Base-by-base conservation (phyloP, 192 early-diverging fungal genomes). In the Lobosporangium transversale region DNA sequence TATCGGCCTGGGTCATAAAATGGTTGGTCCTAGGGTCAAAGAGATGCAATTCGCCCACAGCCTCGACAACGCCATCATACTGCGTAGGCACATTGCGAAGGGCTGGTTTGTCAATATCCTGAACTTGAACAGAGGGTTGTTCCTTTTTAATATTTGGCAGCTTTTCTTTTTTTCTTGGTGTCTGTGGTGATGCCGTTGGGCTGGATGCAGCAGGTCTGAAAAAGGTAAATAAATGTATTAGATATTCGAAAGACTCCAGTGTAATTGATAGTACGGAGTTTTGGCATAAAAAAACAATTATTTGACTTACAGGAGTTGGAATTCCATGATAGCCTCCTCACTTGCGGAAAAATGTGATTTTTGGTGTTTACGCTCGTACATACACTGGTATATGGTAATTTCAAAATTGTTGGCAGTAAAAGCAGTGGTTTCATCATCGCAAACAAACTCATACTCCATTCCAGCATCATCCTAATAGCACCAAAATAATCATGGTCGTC, bases 11-110 rank as follows among this genome's bases (percentile, higher is more conserved):
- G 18, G 53, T 71, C 59, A 93, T 79, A 53, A 89, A 91, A 12
- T 81, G 76, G 43, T 57, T 80, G 27, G 55, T 79, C 52, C 29
- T 63, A 30, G 84, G 47, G 32, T 94, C 90, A 68, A 90, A 94
- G 11, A 93, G 62, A 70, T 89, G 88, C 31, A 96, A 80, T 30
- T 87, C 81, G 17, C 82, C 92, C 1, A 70, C 54, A 15, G 79
- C 81, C 3, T 81, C 70, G 2, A 81, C 79, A 8, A 89, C 71
- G 1, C 78, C 56, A 26, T 88, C 83, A 57, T 87, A 87, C 2
- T 66, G 62, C 0, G 82, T 83, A 24, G 73, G 75, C 15, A 48
- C 51, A 42, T 42, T 18, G 20, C 66, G 69, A 7, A 79, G 42
- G 1, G 59, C 53, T 32, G 73, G 64, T 21, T 51, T 76, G 18